These are phyloP conservation scores for Wickerhamomyces sp. DNA, from an alignment of 1,139 yeast species.

Conservation along the genomic window DNA sequence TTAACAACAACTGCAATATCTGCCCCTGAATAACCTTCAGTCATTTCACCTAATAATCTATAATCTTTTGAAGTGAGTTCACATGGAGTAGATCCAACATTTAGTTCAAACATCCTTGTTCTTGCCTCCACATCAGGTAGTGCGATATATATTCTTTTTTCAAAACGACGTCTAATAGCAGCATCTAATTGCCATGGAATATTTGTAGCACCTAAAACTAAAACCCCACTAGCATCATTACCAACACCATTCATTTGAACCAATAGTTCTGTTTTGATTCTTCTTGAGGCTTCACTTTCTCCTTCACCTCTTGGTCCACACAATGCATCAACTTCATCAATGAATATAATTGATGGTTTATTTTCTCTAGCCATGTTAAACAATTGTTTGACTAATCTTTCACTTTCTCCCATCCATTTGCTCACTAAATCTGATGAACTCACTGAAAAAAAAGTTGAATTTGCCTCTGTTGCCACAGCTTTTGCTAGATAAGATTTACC, in stretches of 20 bases:
- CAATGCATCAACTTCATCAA: constrained; percentile 96
- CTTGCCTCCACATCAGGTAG: constrained; percentile 91
- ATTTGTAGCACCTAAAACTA: constrained; percentile 96
- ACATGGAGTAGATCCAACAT: constrained; percentile 89
- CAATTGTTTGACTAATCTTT: constrained; percentile 88
- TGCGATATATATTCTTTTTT: constrained; percentile 89
- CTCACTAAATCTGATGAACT: constrained; percentile 92
- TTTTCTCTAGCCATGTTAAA: constrained; percentile 95
- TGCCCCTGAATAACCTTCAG: constrained; percentile 97
- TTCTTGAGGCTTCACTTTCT: constrained; percentile 92
- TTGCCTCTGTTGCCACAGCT: constrained; percentile 98
- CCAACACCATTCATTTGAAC: constrained; percentile 99
- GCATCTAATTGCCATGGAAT: constrained; percentile 99
- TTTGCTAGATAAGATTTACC: constrained; percentile 96
- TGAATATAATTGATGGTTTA: constrained; percentile 91
- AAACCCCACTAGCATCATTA: constrained; percentile 85
- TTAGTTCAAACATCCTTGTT: constrained; percentile 87
- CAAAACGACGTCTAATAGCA: constrained; percentile 95
- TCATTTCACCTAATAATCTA: constrained; percentile 80
- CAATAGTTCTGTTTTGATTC: constrained; percentile 91
- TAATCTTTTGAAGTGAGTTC: constrained; percentile 69
- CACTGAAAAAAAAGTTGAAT: constrained; percentile 91
- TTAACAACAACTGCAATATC: constrained; percentile 95
- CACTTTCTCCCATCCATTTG: constrained; percentile 99
- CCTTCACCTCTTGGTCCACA: constrained; percentile 99